A percentile compares a stretch with the other conserved stretches of the same genome.
Conservation (phyloP, 2,329 filamentous ascomycete genomes). For the Pseudopyrenochaeta lycopersici region DNA sequence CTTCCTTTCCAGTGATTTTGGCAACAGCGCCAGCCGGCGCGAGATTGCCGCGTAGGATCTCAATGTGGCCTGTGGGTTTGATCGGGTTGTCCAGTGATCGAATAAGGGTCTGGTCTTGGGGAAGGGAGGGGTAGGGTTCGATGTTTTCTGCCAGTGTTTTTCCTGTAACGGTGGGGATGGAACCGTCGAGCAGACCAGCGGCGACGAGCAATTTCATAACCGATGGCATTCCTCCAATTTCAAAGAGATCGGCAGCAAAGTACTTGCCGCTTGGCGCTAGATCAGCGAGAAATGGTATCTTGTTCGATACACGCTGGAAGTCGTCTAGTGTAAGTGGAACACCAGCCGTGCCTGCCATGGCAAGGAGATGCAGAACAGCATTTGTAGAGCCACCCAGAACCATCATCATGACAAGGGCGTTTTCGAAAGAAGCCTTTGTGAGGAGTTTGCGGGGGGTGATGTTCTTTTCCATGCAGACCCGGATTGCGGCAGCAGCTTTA, state of each 20-base stretch:
- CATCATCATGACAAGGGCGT: constrained; percentile 90
- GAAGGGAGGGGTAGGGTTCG: constrained; percentile 76
- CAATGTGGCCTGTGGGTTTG: constrained; percentile 86
- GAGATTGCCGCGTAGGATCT: constrained; percentile 86
- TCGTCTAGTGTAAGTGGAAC: constrained; percentile 82
- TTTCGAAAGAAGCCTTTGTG: constrained; percentile 83
- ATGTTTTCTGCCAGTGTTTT: constrained; percentile 86
- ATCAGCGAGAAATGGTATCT: constrained; percentile 86
- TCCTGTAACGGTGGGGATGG: constrained; percentile 82
- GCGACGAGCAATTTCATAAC: constrained; percentile 88
- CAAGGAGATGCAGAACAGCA: constrained; percentile 86
- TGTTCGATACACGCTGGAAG: constrained; percentile 80
- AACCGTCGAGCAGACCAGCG: constrained; percentile 77
- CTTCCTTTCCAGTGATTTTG: constrained; percentile 97
- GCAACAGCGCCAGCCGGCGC: constrained; percentile 90
- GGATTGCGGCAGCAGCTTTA: constrained; percentile 80
- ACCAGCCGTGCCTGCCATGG: constrained; percentile 87
- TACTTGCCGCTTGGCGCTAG: constrained; percentile 84
- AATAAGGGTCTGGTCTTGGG: constrained; percentile 84
- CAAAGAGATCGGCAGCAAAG: constrained; percentile 87
- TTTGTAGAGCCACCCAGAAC: constrained; percentile 91
- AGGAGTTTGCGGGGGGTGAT: constrained; percentile 83
- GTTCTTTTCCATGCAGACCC: constrained; percentile 80
- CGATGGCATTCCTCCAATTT: constrained; percentile 83
- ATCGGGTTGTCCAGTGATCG: constrained; percentile 82